Conservation (phyloP, 2,329 filamentous ascomycete species). For the Aspergillus fumigatiaffinis region DNA sequence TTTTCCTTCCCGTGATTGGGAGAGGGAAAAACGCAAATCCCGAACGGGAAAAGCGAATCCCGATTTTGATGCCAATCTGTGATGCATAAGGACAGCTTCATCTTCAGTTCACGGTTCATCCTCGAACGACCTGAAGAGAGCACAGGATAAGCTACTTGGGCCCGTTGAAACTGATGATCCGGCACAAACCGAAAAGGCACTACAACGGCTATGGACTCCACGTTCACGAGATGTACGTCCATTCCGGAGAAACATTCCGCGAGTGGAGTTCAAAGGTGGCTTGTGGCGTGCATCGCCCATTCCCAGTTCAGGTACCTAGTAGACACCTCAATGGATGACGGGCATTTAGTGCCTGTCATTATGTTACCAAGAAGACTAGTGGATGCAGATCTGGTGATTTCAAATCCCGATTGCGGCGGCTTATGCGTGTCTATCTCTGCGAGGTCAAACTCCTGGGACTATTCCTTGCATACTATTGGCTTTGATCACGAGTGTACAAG, state of each 20-base stretch:
- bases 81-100: neutral
- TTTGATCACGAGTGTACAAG: neutral
- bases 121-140: no score
- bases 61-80: constrained; percentile 6
- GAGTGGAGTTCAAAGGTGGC: neutral
- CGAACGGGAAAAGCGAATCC: constrained; percentile 10
- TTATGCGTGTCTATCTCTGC: neutral
- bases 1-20: neutral
- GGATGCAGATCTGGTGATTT: neutral
- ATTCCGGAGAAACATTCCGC: neutral
- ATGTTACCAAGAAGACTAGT: neutral
- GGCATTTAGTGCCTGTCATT: neutral
- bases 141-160: neutral
- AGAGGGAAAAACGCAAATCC: constrained; percentile 13
- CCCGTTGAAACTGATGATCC: neutral
- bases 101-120: neutral
- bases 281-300: neutral
- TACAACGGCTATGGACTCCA: neutral
- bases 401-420: neutral
- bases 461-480: neutral
- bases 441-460: no score
- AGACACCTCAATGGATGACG: neutral
- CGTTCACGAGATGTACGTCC: neutral
- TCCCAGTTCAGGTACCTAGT: neutral
- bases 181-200: neutral